Evolutionary conservation across 176 grass and related monocot genomes (phyloP), one percentile per base, ranked within the genome.

Genomic region (Melocanna baccifera): DNA sequence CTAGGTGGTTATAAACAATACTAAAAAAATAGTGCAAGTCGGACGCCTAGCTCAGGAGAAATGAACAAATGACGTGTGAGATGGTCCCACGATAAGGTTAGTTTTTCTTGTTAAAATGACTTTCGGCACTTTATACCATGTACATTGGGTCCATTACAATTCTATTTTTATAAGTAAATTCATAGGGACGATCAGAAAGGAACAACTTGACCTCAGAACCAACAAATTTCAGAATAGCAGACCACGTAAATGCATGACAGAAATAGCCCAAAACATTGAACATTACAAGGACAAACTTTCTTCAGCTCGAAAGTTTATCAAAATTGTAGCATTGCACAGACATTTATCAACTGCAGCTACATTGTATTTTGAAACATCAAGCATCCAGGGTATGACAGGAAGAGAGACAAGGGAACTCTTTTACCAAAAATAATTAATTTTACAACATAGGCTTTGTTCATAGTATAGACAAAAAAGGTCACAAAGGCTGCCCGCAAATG

Each of bases 361-460:
- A 41, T 46, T 77, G 74, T 55, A 82, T 45, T n/a, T 43, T 52
- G 48, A 19, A 6, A 29, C 66, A 69, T 73, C 39, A 42, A 22
- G 40, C 57, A 65, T 64, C 55, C 45, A 39, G 29, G 30, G 19
- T 59, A 71, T 45, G 45, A 46, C 47, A 53, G 34, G 45, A 8
- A 73, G 34, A 84, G 45, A 79, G 26, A 47, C 46, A 88, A 73
- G 58, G 16, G 23, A 47, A 29, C 61, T 86, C 55, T 65, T 45
- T 77, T 64, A 69, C 56, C 40, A 77, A 86, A 76, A 83, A 79
- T 45, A 86, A 63, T 80, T 76, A 83, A 63, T 87, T 69, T 32
- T 84, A 90, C 89, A 90, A 87, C 85, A 91, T 74, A 84, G 68
- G 69, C 52, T 84, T 84, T 69, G 62, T 43, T 53, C 75, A 63